Evolutionary conservation across 257 asterid species (phyloP).

Genomic region (Nicotiana knightiana): DNA sequence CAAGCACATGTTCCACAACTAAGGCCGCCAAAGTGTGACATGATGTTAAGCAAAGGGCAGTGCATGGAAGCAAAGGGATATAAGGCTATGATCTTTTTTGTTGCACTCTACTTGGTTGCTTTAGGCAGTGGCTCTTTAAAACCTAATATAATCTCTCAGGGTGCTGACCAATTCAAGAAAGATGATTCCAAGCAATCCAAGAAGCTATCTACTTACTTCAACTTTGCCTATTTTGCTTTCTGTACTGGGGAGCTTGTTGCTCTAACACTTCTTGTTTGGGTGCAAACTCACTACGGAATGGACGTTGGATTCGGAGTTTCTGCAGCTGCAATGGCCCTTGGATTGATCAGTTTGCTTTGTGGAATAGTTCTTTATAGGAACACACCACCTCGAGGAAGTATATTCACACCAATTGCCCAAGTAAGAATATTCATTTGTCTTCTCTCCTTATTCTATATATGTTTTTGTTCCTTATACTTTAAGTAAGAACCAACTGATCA

Average conservation of each 20-base stretch:
- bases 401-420: slow-evolving; percentile 66
- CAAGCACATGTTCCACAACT: slow-evolving; percentile 56
- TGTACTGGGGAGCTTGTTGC: slow-evolving; percentile 65
- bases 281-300: slow-evolving; percentile 70
- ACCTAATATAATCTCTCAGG: slow-evolving; percentile 71
- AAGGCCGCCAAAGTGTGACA: slow-evolving; percentile 43
- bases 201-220: slow-evolving; percentile 63
- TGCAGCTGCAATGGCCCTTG: slow-evolving; percentile 61
- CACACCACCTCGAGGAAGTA: slow-evolving; percentile 51
- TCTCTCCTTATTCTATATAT: not conserved
- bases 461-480: not conserved
- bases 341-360: slow-evolving; percentile 42
- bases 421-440: slow-evolving; percentile 17
- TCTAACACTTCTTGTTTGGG: slow-evolving; percentile 62
- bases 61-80: slow-evolving; percentile 52
- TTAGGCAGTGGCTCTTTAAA: slow-evolving; percentile 70
- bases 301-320: slow-evolving; percentile 71
- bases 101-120: slow-evolving; percentile 63
- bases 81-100: slow-evolving; percentile 49
- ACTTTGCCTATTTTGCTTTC: slow-evolving; percentile 70
- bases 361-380: slow-evolving; percentile 45
- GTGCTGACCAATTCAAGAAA: slow-evolving; percentile 57
- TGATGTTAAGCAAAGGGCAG: not conserved
- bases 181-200: slow-evolving; percentile 24
- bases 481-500: not conserved